Evolutionary conservation across 371 early-diverging fungal genomes (phyloP).

Genomic region (Homolaphlyctis polyrhiza): DNA sequence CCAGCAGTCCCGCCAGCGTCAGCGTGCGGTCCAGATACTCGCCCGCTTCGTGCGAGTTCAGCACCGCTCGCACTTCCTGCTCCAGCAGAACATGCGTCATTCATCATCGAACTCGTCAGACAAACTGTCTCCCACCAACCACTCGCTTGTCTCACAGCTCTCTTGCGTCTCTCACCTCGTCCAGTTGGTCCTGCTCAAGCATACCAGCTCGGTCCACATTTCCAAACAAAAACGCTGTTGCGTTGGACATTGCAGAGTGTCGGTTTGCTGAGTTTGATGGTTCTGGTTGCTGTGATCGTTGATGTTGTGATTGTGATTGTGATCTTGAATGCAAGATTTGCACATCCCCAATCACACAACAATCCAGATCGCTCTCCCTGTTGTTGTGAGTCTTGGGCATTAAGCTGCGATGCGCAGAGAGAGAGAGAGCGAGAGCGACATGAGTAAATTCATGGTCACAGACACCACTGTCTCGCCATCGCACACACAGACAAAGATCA

Average conservation of each 20-base stretch:
- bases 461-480: too few species aligned
- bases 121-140: not conserved
- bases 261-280: not conserved
- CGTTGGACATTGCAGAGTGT: not conserved
- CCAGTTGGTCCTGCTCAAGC: constrained; percentile 57
- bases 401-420: too few species aligned
- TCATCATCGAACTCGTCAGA: not conserved
- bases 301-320: too few species aligned
- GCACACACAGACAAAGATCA: too few species aligned
- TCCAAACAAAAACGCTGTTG: constrained; percentile 58
- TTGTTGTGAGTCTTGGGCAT: too few species aligned
- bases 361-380: too few species aligned
- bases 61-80: constrained; percentile 65
- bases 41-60: constrained; percentile 38
- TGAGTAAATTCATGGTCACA: too few species aligned
- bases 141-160: not conserved
- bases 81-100: not conserved
- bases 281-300: too few species aligned
- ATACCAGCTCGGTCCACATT: constrained; percentile 83
- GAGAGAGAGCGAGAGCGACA: too few species aligned
- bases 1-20: constrained; percentile 28
- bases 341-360: too few species aligned
- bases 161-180: constrained; percentile 38
- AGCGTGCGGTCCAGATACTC: constrained; percentile 19
- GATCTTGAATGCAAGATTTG: too few species aligned